Evolutionary conservation across 768 basidiomycete species (phyloP).

Genomic region (Leccinum truebloodii): DNA sequence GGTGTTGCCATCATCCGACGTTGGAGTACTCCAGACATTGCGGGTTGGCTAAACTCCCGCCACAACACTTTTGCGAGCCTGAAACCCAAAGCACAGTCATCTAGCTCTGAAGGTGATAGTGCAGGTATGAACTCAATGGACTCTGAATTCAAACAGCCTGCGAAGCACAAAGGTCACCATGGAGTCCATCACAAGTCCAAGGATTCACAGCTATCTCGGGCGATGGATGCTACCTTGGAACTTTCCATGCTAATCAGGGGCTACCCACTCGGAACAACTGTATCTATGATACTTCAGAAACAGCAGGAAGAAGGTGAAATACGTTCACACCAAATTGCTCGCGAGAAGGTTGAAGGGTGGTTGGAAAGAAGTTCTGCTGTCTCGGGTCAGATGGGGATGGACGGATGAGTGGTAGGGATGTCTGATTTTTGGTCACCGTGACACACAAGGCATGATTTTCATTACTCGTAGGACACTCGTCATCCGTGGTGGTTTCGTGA

Average conservation of each 20-base stretch:
- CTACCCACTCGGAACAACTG: constrained; percentile 77
- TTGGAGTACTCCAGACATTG: neutral
- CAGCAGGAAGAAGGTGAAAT: neutral
- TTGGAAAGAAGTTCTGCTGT: neutral
- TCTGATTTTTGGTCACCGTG: too few species aligned
- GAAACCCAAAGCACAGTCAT: neutral
- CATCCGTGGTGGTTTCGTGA: constrained; percentile 6
- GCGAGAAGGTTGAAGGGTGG: neutral
- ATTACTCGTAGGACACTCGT: constrained; percentile 1
- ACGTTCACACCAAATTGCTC: neutral
- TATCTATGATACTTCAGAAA: neutral
- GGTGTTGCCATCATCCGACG: neutral
- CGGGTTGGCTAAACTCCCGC: neutral
- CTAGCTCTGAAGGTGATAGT: neutral
- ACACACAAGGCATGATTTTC: too few species aligned
- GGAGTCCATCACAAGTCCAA: neutral
- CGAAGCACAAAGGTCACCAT: neutral
- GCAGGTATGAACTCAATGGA: too few species aligned
- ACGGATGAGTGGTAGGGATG: too few species aligned
- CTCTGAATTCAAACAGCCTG: neutral
- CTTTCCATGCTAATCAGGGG: constrained; percentile 98
- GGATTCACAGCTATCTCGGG: neutral
- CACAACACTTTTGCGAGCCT: neutral
- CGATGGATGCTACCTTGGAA: constrained; percentile 72
- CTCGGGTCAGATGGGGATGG: too few species aligned